Evolutionary conservation across 495 filamentous ascomycete species (phyloP).

Genomic region (Penicillium dipodomyicola): DNA sequence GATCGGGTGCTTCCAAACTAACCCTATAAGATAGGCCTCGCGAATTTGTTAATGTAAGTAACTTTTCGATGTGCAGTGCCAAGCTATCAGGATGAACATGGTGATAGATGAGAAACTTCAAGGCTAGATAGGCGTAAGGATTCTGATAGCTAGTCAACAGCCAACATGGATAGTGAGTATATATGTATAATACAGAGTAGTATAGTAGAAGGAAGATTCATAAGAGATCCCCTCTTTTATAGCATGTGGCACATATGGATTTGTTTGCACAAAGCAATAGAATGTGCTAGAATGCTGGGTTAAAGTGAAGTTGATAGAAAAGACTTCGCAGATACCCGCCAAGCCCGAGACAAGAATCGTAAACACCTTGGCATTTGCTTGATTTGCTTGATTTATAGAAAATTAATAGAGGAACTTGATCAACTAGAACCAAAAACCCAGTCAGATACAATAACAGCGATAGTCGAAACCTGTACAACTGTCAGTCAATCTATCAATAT

Average conservation of each 20-base stretch:
- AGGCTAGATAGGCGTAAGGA: neutral
- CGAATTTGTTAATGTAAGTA: neutral
- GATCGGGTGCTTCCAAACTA: too few species aligned
- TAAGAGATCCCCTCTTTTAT: neutral
- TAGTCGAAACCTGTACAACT: slow-evolving; percentile 7
- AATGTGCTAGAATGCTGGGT: neutral
- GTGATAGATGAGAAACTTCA: neutral
- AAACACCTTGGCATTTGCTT: slow-evolving; percentile 10
- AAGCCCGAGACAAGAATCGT: neutral
- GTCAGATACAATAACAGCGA: slow-evolving; percentile 20
- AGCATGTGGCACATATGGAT: neutral
- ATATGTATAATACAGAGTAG: neutral
- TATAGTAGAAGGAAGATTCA: neutral
- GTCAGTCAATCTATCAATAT: slow-evolving; percentile 1
- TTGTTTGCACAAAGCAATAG: neutral
- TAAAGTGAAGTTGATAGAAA: neutral
- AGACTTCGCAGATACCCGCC: slow-evolving; percentile 1
- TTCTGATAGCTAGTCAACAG: neutral
- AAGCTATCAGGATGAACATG: neutral
- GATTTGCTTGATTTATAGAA: neutral
- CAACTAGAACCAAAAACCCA: slow-evolving; percentile 13
- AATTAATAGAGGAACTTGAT: neutral
- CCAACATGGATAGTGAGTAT: neutral
- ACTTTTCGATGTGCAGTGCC: neutral
- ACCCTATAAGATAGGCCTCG: too few species aligned